Evolutionary conservation across 306 rosid genomes (phyloP), one percentile per base, ranked within the genome.

Genomic region (Cucurbita argyrosperma): DNA sequence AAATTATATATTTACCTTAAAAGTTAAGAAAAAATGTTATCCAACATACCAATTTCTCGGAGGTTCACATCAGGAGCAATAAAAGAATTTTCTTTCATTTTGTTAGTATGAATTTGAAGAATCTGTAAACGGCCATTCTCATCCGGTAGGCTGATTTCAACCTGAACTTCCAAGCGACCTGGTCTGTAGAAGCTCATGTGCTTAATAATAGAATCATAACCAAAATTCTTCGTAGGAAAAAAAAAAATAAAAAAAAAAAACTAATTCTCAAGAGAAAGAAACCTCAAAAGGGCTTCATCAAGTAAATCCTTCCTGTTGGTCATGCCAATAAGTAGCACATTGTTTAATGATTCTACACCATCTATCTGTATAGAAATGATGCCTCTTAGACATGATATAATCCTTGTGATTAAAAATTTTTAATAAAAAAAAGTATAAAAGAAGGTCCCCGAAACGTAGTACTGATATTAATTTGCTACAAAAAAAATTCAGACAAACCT

Each of bases 261-360:
- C 35, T 30, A 30, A 30, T 30, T 30, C 35, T 30, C 2, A 71
- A 14, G 35, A 49, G 55, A 61, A 39, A 80, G 46, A 80, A 67
- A 95, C 99, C 99, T 88, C 83, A 95, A 73, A 79, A 95, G 96
- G 54, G 99, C 99, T 80, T 91, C 99, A 84, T 95, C 99, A 84
- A 95, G 94, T 85, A 95, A 82, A 82, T 95, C 97, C 84, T 91
- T 95, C 84, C 99, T 89, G 87, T 95, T 95, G 62, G 99, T 95
- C 97, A 95, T 95, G 81, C 99, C 99, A 87, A 95, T 95, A 80
- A 95, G 99, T 83, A 95, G 84, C 58, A 95, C 97, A 91, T 95
- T 95, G 77, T 95, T 95, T 59, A 95, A 82, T 12, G 99, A 89
- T 78, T 95, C 99, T 79, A 95, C 99, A 54, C 99, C 99, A 89